Conservation (phyloP, 306 rosid species). For the Hippophae gyantsensis region DNA sequence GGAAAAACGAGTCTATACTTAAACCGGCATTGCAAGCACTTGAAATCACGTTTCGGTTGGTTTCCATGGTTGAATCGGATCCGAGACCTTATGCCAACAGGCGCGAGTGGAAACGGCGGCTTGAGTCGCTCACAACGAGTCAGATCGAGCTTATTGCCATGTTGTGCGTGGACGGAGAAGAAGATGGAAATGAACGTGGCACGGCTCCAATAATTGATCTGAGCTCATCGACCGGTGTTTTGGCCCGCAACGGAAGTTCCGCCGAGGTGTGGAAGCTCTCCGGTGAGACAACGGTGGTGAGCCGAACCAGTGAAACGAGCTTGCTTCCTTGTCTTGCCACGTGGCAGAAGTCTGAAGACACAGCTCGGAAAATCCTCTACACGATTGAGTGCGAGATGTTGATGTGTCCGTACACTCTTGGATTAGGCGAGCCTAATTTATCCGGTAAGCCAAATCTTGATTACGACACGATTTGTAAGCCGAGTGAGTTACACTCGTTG, state of each 20-base stretch:
- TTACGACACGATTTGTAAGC: slow-evolving; percentile 72
- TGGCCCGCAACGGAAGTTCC: slow-evolving; percentile 41
- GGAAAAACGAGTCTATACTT: slow-evolving; percentile 61
- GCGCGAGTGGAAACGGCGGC: slow-evolving; percentile 62
- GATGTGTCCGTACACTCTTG: slow-evolving; percentile 65
- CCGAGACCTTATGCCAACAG: slow-evolving; percentile 58
- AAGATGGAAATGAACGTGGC: slow-evolving; percentile 36
- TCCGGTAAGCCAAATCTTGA: slow-evolving; percentile 50
- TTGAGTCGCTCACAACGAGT: slow-evolving; percentile 42
- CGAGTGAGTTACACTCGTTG: slow-evolving; percentile 43
- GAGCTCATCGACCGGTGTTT: slow-evolving; percentile 15
- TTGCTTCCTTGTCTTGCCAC: slow-evolving; percentile 61
- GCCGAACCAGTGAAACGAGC: slow-evolving; percentile 62
- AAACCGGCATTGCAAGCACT: slow-evolving; percentile 72
- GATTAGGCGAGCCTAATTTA: slow-evolving; percentile 67
- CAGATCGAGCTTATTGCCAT: slow-evolving; percentile 55
- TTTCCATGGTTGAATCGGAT: slow-evolving; percentile 51
- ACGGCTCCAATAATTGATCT: slow-evolving; percentile 44
- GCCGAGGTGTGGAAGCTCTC: slow-evolving; percentile 43
- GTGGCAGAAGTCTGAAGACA: slow-evolving; percentile 54
- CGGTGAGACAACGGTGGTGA: slow-evolving; percentile 36
- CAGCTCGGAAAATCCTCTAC: slow-evolving; percentile 43
- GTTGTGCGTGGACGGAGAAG: slow-evolving; percentile 60
- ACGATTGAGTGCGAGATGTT: slow-evolving; percentile 60
- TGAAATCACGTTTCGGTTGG: slow-evolving; percentile 70